Conservation (phyloP, 768 basidiomycete species). For the Trametes elegans region DNA sequence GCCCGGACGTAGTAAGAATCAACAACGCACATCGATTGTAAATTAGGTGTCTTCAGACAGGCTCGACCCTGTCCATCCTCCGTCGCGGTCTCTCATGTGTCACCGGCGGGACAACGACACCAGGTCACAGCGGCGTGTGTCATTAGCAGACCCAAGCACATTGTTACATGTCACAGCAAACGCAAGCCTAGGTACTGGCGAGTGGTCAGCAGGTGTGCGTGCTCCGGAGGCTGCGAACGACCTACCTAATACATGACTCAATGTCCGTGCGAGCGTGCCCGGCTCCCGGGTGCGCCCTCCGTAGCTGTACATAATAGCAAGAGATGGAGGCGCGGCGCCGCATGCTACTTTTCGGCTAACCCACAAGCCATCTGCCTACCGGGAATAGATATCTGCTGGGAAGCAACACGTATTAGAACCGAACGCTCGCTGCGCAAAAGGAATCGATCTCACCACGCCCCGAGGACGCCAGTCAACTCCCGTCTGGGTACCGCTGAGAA, state of each 20-base stretch:
- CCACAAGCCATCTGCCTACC: background rate
- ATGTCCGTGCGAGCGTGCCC: background rate
- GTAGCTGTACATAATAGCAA: constrained; percentile 6
- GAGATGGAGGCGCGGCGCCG: background rate
- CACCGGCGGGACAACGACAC: background rate
- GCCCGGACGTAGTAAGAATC: constrained; percentile 13
- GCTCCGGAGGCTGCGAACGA: background rate
- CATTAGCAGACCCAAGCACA: background rate
- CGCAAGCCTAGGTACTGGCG: background rate
- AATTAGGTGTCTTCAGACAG: constrained; percentile 5
- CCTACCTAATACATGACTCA: constrained; percentile 5
- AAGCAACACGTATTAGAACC: background rate
- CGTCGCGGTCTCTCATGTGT: background rate
- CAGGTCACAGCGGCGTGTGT: background rate
- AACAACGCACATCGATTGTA: constrained; percentile 6
- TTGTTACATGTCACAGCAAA: constrained; percentile 1
- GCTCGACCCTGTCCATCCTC: background rate
- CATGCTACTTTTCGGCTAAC: constrained; percentile 1
- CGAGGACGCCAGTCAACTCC: background rate
- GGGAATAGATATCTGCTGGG: background rate
- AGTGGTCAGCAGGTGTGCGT: background rate
- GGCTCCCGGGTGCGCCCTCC: constrained; percentile 6
- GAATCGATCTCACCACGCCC: constrained; percentile 6
- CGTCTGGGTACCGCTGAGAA: background rate
- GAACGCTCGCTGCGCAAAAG: background rate